phyloP scores from a whole-genome alignment of 1,284 basidiomycete genomes.

The Pyrrhoderma lamaoense region DNA sequence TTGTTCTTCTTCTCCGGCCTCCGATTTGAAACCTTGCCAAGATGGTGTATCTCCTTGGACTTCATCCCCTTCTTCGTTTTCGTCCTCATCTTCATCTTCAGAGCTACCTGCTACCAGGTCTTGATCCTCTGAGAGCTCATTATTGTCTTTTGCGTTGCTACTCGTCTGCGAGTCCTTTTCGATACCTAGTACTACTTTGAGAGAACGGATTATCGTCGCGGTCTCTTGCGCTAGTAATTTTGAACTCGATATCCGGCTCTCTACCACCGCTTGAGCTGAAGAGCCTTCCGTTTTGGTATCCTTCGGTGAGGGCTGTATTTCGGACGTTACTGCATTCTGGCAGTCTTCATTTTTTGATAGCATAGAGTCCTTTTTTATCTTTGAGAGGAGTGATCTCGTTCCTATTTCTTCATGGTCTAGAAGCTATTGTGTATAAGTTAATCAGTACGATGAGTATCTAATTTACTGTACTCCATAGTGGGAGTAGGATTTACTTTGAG shows the following conservation, averaged over 20 bases:
- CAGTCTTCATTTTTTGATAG: slow-evolving; percentile 43
- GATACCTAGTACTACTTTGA: slow-evolving; percentile 40
- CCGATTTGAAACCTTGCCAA: background rate
- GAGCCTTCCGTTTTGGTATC: slow-evolving; percentile 26
- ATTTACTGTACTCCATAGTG: no score
- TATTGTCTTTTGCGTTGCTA: slow-evolving; percentile 17
- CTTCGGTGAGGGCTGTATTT: slow-evolving; percentile 31
- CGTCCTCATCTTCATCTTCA: slow-evolving; percentile 24
- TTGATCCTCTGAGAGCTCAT: slow-evolving; percentile 13
- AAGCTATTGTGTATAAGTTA: slow-evolving; percentile 33
- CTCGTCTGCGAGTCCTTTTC: slow-evolving; percentile 10
- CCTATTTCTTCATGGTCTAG: slow-evolving; percentile 55
- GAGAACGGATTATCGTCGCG: slow-evolving; percentile 41
- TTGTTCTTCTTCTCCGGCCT: slow-evolving; percentile 15
- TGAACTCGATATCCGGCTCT: slow-evolving; percentile 69
- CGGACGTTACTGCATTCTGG: slow-evolving; percentile 36
- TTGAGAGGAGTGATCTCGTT: slow-evolving; percentile 56
- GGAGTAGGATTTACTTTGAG: slow-evolving; percentile 66
- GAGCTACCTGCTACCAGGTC: slow-evolving; percentile 19
- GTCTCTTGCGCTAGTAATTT: slow-evolving; percentile 66
- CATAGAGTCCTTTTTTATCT: slow-evolving; percentile 65
- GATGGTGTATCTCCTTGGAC: slow-evolving; percentile 22
- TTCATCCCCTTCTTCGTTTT: slow-evolving; percentile 21
- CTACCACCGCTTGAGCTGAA: slow-evolving; percentile 49
- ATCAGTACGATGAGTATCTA: slow-evolving; percentile 15